Conservation (phyloP, 495 filamentous ascomycete species). For the Cercophora samala region DNA sequence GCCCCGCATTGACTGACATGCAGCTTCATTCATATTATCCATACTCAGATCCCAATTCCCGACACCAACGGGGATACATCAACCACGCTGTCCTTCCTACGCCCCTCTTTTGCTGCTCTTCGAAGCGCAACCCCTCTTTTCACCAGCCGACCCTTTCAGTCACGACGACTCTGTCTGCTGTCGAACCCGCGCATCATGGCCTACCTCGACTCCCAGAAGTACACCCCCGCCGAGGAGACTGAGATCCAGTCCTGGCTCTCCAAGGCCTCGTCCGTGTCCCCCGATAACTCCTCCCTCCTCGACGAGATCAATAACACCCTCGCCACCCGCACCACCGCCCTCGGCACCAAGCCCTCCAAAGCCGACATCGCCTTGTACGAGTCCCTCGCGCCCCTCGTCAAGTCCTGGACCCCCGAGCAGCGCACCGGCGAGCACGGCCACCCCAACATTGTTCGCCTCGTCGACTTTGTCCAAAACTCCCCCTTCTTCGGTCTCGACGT, state of each 20-base stretch:
- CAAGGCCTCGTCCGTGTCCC: constrained; percentile 65
- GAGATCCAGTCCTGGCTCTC: constrained; percentile 87
- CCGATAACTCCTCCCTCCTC: constrained; percentile 60
- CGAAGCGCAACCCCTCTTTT: constrained; percentile 36
- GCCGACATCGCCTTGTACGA: constrained; percentile 87
- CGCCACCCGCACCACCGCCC: constrained; percentile 79
- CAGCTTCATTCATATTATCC: not conserved
- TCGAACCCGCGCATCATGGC: constrained; percentile 43
- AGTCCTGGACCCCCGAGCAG: constrained; percentile 79
- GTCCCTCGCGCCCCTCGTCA: constrained; percentile 71
- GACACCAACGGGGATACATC: constrained; percentile 3
- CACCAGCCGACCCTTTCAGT: constrained; percentile 23
- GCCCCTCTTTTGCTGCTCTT: constrained; percentile 36
- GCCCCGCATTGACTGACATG: constrained; percentile 2
- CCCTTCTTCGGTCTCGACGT: constrained; percentile 70
- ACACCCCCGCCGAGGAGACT: constrained; percentile 70
- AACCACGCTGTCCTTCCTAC: constrained; percentile 50
- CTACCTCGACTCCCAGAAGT: constrained; percentile 66
- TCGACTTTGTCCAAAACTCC: constrained; percentile 94
- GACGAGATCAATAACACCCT: constrained; percentile 80
- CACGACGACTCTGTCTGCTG: constrained; percentile 19
- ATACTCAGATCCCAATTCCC: constrained; percentile 1
- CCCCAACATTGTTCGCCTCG: constrained; percentile 84
- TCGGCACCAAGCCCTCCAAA: constrained; percentile 85
- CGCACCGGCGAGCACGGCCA: constrained; percentile 85